Evolutionary conservation across 1,139 yeast genomes (phyloP).

Genomic region (Hanseniaspora gamundiae): DNA sequence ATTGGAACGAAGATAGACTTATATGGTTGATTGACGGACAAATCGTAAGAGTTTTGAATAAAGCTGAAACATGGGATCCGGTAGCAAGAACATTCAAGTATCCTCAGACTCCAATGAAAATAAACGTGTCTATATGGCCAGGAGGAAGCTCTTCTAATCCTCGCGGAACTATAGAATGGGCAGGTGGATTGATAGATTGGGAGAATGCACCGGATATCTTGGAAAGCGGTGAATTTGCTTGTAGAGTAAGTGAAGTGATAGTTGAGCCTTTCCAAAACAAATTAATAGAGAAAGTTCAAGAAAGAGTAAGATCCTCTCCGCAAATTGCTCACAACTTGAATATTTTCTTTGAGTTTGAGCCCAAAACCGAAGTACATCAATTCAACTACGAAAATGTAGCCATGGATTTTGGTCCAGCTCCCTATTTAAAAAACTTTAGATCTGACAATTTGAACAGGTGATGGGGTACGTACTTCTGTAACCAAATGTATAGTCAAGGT

Average conservation of each 20-base stretch:
- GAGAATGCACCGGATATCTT: conserved; percentile 22
- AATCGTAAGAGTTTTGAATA: conserved; percentile 51
- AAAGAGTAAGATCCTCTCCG: neutral
- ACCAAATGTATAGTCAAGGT: no score
- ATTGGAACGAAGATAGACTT: conserved; percentile 67
- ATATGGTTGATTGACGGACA: conserved; percentile 68
- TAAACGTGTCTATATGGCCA: conserved; percentile 88
- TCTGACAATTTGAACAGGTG: neutral
- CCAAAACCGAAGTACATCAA: neutral
- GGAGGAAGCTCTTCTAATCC: conserved; percentile 61
- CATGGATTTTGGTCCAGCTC: neutral
- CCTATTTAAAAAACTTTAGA: neutral
- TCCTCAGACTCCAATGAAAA: conserved; percentile 88
- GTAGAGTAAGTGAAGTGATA: conserved; percentile 13
- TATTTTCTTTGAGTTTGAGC: conserved; percentile 1
- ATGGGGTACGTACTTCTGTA: no score
- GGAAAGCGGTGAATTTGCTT: conserved; percentile 20
- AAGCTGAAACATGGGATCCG: conserved; percentile 45
- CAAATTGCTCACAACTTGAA: neutral
- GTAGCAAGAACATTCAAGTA: conserved; percentile 28
- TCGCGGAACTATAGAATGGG: conserved; percentile 82
- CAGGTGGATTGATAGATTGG: conserved; percentile 88
- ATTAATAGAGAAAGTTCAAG: neutral
- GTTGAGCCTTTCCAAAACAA: conserved; percentile 17
- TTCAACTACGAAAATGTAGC: conserved; percentile 1